These are phyloP conservation scores for Candida morakotiae DNA, from an alignment of 805 yeast species.

Conservation along the genomic window DNA sequence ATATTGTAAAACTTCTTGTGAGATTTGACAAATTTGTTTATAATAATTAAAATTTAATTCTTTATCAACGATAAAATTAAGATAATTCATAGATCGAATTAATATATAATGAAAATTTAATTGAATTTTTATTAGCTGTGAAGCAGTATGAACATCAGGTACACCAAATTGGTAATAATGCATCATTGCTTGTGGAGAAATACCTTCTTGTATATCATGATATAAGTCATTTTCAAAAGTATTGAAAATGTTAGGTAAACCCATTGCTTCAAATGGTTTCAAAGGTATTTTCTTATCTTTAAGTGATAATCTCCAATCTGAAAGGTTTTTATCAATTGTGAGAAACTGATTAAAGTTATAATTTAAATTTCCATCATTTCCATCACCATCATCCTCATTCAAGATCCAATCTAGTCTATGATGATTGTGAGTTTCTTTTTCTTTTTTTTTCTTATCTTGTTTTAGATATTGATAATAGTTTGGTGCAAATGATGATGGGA, in stretches of 20 bases:
- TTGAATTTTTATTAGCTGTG: constrained; percentile 39
- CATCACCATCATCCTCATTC: constrained; percentile 45
- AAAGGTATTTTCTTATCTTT: constrained; percentile 24
- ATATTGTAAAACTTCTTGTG: constrained; percentile 35
- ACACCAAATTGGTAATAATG: constrained; percentile 27
- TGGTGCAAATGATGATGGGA: constrained; percentile 45
- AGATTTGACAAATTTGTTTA: constrained; percentile 30
- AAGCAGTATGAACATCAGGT: constrained; percentile 37
- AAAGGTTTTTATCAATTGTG: constrained; percentile 38
- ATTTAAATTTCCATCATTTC: constrained; percentile 44
- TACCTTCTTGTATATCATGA: constrained; percentile 21
- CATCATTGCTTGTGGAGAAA: constrained; percentile 15
- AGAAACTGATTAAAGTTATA: constrained; percentile 41
- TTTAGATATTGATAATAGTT: constrained; percentile 41
- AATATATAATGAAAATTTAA: constrained; percentile 40
- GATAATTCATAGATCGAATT: constrained; percentile 39
- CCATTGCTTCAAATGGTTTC: constrained; percentile 27
- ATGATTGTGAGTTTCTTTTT: constrained; percentile 14
- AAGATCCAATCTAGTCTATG: constrained; percentile 39
- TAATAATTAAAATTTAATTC: constrained; percentile 34
- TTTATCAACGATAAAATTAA: constrained; percentile 40
- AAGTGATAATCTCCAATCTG: constrained; percentile 37
- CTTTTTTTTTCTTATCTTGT: constrained; percentile 20
- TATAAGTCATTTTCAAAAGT: constrained; percentile 23
- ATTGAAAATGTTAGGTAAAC: constrained; percentile 22